Evolutionary conservation across 1,284 basidiomycete species (phyloP).

Genomic region (Pseudozyma sp.): DNA sequence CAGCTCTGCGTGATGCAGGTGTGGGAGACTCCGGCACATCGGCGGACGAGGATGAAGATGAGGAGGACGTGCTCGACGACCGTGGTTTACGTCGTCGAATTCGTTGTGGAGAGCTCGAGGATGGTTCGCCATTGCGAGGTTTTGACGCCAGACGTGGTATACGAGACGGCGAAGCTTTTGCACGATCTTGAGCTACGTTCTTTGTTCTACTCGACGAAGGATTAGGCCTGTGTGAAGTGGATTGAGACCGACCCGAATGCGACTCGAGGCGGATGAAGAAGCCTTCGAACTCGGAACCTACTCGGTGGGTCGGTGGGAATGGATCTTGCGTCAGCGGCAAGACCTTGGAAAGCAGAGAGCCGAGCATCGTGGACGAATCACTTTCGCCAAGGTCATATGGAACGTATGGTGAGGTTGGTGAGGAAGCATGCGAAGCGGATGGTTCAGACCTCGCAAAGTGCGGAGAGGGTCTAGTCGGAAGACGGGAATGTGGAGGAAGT

Average conservation of each 20-base stretch:
- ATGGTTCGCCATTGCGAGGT: background rate
- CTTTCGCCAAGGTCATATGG: background rate
- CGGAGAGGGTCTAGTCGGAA: constrained; percentile 7
- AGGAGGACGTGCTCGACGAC: constrained; percentile 7
- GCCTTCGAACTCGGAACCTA: constrained; percentile 50
- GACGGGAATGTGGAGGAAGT: constrained; percentile 32
- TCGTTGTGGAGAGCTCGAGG: background rate
- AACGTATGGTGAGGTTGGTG: background rate
- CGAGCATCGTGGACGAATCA: background rate
- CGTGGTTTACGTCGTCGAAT: constrained; percentile 1
- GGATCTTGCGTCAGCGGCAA: constrained; percentile 39
- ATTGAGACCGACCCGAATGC: constrained; percentile 29
- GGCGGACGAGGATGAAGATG: constrained; percentile 4
- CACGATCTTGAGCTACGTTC: background rate
- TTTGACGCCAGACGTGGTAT: constrained; percentile 16
- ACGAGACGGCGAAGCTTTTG: constrained; percentile 17
- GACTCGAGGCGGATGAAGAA: constrained; percentile 45
- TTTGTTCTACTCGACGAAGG: background rate
- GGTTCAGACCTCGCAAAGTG: background rate
- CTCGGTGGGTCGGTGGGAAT: constrained; percentile 41
- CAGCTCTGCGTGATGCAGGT: constrained; percentile 3
- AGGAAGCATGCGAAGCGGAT: background rate
- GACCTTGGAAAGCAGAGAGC: constrained; percentile 9
- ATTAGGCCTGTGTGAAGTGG: background rate
- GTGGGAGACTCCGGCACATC: constrained; percentile 12